Percentiles rank a stretch among this genome's conserved stretches.
Conservation (phyloP, 306 rosid species). For the Datisca glomerata region DNA sequence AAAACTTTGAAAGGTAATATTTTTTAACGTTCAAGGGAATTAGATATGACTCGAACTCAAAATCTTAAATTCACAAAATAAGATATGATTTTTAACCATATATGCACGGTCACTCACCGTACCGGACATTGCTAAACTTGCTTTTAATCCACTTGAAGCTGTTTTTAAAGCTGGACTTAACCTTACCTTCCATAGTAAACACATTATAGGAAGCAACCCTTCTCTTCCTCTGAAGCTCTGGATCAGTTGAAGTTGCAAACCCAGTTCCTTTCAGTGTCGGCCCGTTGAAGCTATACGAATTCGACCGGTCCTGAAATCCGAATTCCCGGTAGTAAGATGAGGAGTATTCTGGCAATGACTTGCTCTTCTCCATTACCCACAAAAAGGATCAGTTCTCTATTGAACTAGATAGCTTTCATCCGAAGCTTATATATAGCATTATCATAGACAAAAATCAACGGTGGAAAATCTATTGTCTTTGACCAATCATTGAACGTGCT, state of each 20-base stretch:
- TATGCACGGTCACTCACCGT: constrained; percentile 24
- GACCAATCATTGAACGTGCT: too few species aligned
- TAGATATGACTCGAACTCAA: too few species aligned
- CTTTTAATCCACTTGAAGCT: constrained; percentile 89
- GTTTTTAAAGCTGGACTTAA: constrained; percentile 59
- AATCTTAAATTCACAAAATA: too few species aligned
- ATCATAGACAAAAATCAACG: constrained; percentile 22
- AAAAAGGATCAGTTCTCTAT: neutral
- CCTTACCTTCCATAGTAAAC: constrained; percentile 49
- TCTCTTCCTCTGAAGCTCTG: constrained; percentile 72
- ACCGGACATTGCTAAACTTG: constrained; percentile 55
- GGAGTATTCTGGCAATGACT: constrained; percentile 55
- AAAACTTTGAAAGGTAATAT: too few species aligned
- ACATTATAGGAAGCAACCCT: constrained; percentile 64
- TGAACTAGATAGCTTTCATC: neutral
- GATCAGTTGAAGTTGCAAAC: constrained; percentile 37
- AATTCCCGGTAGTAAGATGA: constrained; percentile 51
- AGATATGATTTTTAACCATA: too few species aligned
- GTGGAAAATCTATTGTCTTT: too few species aligned
- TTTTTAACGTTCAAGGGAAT: too few species aligned
- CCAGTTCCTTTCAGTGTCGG: constrained; percentile 46
- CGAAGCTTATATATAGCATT: constrained; percentile 4
- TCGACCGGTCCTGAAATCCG: constrained; percentile 41
- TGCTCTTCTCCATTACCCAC: constrained; percentile 56
- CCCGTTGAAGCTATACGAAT: constrained; percentile 61